phyloP scores from a whole-genome alignment of 1,284 basidiomycete species.

The Pyrrhoderma noxium region DNA sequence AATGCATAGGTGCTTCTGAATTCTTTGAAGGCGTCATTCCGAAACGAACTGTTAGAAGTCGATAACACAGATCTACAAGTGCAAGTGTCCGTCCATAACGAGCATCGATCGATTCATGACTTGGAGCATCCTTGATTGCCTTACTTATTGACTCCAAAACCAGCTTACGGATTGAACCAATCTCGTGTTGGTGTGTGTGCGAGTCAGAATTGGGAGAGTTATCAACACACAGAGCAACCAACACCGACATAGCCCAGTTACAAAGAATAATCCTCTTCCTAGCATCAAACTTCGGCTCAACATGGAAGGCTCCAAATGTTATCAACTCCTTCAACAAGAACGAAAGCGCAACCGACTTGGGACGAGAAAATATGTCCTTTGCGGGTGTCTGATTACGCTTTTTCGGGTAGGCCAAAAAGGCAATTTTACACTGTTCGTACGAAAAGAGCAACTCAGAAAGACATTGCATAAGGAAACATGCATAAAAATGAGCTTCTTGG shows the following conservation, averaged over 20 bases:
- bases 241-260: constrained; percentile 87
- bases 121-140: constrained; percentile 76
- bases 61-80: constrained; percentile 82
- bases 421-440: constrained; percentile 85
- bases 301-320: constrained; percentile 66
- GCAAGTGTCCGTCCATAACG: constrained; percentile 89
- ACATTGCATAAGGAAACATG: constrained; percentile 86
- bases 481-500: constrained; percentile 42
- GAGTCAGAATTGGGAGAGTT: constrained; percentile 55
- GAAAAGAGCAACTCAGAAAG: constrained; percentile 91
- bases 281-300: constrained; percentile 45
- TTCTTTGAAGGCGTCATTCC: constrained; percentile 52
- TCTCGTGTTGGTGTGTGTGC: constrained; percentile 72
- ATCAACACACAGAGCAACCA: constrained; percentile 90
- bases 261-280: constrained; percentile 60
- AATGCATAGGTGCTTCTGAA: constrained; percentile 77
- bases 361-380: constrained; percentile 52
- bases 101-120: constrained; percentile 61
- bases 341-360: constrained; percentile 60
- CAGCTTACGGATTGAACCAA: constrained; percentile 82
- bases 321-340: constrained; percentile 75
- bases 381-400: constrained; percentile 58
- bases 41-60: constrained; percentile 77
- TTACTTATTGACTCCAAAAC: constrained; percentile 86
- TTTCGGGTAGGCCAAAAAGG: constrained; percentile 75